Evolutionary conservation across 2,329 filamentous ascomycete species (phyloP).

Genomic region (Aspergillus pseudoviridinutans): DNA sequence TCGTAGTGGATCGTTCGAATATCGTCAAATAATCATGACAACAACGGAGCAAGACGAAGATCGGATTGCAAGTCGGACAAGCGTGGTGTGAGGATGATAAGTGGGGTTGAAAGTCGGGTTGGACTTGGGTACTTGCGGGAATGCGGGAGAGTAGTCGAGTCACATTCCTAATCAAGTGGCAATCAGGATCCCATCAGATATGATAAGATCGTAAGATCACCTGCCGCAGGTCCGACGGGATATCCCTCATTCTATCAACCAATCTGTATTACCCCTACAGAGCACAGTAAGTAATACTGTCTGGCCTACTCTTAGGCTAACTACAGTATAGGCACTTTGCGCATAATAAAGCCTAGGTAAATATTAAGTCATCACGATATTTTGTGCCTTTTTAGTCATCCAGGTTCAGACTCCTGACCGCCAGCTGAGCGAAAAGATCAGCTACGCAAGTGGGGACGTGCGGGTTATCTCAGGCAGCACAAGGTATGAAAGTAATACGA

Average conservation of each 20-base stretch:
- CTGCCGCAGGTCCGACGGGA: neutral
- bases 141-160: slow-evolving; percentile 3
- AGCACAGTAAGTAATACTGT: too few species aligned
- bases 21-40: neutral
- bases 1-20: neutral
- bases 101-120: neutral
- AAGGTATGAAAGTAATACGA: neutral
- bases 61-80: neutral
- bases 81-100: neutral
- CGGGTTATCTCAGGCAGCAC: neutral
- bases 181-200: slow-evolving; percentile 18
- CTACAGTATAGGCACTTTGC: too few species aligned
- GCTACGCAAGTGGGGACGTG: neutral
- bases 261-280: too few species aligned
- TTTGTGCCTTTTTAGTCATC: neutral
- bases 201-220: slow-evolving; percentile 21
- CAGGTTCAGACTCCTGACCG: neutral
- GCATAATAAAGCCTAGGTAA: neutral
- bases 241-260: too few species aligned
- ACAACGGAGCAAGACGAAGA: neutral
- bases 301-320: too few species aligned
- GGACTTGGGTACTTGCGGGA: slow-evolving; percentile 1
- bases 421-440: neutral
- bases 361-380: neutral
- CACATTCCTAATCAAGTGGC: slow-evolving; percentile 5